Base-by-base conservation (phyloP, 768 basidiomycete genomes). In the Lactifluus echinatus region DNA sequence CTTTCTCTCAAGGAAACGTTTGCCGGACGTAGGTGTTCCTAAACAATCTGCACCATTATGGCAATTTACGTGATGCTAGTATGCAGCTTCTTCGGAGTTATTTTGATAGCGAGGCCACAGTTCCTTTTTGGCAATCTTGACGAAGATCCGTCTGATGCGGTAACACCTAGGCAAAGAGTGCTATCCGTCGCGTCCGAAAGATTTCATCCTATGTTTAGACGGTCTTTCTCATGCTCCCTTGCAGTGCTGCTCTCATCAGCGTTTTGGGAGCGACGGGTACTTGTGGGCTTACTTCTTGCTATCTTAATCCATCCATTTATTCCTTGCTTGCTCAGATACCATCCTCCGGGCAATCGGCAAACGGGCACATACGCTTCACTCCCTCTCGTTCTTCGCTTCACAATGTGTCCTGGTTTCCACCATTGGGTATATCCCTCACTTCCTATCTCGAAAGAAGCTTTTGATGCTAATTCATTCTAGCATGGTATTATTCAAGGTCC, bases 71-170 rank as follows among this genome's bases (percentile, higher is more conserved):
- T 2, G 8, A 6, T 24, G 17, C 6, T 64, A 79, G 80, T 85
- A 19, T 75, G 78, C 46, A 85, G 88, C 68, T 75, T 94, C 34
- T 42, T 80, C 11, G 92, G 92, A 0, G 89, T 92, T 8, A 67
- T 93, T 15, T 74, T 93, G 8, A 90, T 96, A 47, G 88, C 91
- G 6, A 76, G 89, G 33, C 93, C 93, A 0, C 71, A 77, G 0
- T 82, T 83, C 48, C 64, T 96, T 8, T 93, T 94, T 63, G 85
- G 84, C 3, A 42, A 28, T 53, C 56, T 24, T 15, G 50, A 8
- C 55, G 49, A 19, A n/a, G 34, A 31, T 3, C 59, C 14, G 8
- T 48, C 56, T 15, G 50, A 59, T n/a, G 58, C 58, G 23, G 70
- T 54, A 14, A 71, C 62, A 6, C 68, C 64, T 10, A 62, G 53